phyloP scores from a whole-genome alignment of 176 grass and related monocot species.

The Oryza glaberrima region DNA sequence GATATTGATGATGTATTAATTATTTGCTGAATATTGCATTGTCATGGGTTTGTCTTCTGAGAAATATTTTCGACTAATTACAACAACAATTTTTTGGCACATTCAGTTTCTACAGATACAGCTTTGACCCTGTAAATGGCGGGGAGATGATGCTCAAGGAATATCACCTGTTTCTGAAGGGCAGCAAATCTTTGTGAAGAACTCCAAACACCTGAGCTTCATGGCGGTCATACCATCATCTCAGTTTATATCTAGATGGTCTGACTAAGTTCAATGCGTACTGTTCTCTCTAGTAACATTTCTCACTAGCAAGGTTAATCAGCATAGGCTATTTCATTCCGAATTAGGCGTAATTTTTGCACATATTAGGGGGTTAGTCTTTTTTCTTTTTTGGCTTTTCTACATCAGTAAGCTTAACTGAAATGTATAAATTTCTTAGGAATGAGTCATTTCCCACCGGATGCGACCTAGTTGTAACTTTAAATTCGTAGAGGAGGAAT shows the following conservation, averaged over 20 bases:
- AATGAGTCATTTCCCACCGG: no score
- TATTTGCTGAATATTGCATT: neutral
- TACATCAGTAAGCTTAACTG: no score
- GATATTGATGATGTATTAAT: neutral
- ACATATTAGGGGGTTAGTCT: neutral
- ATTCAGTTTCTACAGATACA: slow-evolving; percentile 71
- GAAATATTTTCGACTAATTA: neutral
- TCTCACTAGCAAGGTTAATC: neutral
- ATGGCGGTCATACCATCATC: neutral
- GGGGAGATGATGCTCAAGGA: slow-evolving; percentile 61
- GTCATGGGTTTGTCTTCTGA: neutral
- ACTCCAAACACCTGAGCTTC: slow-evolving; percentile 12
- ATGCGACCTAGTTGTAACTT: no score
- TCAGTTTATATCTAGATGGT: neutral
- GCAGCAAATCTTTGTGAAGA: slow-evolving; percentile 18
- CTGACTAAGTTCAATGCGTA: neutral
- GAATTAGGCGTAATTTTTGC: neutral
- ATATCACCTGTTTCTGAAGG: slow-evolving; percentile 55
- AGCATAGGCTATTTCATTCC: neutral
- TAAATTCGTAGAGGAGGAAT: no score
- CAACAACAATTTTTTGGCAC: neutral
- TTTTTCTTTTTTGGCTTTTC: no score
- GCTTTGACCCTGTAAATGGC: slow-evolving; percentile 65
- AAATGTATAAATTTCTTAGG: no score
- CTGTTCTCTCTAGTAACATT: neutral